phyloP scores from a whole-genome alignment of 352 stramenopile genomes.

The Globisporangium paddicum region DNA sequence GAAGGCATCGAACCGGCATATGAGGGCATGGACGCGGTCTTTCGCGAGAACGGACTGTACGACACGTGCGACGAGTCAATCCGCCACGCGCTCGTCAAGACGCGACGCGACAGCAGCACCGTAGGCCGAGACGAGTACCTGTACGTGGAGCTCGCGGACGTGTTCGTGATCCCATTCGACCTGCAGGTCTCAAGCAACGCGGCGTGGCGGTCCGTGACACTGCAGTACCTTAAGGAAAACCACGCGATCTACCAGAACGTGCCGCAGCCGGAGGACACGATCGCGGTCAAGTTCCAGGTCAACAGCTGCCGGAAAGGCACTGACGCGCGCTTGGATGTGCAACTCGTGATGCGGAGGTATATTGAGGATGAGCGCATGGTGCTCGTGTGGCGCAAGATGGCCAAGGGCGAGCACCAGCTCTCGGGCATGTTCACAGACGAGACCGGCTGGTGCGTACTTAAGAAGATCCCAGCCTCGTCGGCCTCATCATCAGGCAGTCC shows the following conservation, averaged over 20 bases:
- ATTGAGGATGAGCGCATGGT: conserved; percentile 38
- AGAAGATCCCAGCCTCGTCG: conserved; percentile 7
- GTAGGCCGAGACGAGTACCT: conserved; percentile 22
- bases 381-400: conserved; percentile 48
- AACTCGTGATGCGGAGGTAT: conserved; percentile 47
- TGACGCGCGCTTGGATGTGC: conserved; percentile 26
- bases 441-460: conserved; percentile 54
- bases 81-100: conserved; percentile 34
- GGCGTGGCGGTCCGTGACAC: conserved; percentile 32
- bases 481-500: neutral
- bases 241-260: conserved; percentile 21
- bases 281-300: conserved; percentile 35
- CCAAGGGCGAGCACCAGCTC: conserved; percentile 29
- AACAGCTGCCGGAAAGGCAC: conserved; percentile 20
- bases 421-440: conserved; percentile 55
- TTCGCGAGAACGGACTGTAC: conserved; percentile 38
- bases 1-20: conserved; percentile 41
- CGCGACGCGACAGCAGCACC: neutral
- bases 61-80: conserved; percentile 36
- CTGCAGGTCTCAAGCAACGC: conserved; percentile 23
- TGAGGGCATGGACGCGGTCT: conserved; percentile 30
- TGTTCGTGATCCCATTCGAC: conserved; percentile 39
- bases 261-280: conserved; percentile 25
- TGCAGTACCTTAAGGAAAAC: conserved; percentile 28
- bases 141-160: conserved; percentile 34